Evolutionary conservation across 106 monocot species (phyloP).

Genomic region (Gastrodia elata): DNA sequence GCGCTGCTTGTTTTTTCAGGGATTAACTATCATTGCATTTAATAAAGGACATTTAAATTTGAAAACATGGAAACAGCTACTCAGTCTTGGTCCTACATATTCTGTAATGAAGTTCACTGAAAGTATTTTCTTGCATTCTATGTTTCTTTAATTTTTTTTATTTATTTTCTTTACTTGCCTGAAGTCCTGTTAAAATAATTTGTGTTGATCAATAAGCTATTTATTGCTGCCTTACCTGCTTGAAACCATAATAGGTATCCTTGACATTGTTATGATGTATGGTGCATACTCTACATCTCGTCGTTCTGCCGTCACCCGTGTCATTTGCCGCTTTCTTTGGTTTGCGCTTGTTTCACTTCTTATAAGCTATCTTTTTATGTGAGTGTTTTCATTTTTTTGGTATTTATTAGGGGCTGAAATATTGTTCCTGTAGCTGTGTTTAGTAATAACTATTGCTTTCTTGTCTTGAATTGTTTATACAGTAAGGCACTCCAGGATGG

Average conservation of each 20-base stretch:
- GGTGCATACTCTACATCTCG: conserved; percentile 90
- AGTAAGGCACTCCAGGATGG: conserved; percentile 73
- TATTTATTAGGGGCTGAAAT: neutral
- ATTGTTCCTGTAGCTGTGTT: neutral
- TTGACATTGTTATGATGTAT: conserved; percentile 95
- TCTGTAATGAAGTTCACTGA: conserved; percentile 76
- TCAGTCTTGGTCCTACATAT: conserved; percentile 91
- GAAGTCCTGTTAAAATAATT: neutral
- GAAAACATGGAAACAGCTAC: conserved; percentile 42
- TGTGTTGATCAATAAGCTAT: neutral
- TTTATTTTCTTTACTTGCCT: neutral
- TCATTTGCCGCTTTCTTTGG: conserved; percentile 74
- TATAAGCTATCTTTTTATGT: conserved; percentile 85
- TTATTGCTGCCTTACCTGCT: neutral
- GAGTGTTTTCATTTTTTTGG: conserved; percentile 17
- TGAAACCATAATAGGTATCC: conserved; percentile 38
- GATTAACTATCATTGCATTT: conserved; percentile 88
- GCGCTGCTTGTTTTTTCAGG: conserved; percentile 28
- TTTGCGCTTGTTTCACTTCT: conserved; percentile 44
- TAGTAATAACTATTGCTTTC: neutral
- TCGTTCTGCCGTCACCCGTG: conserved; percentile 61
- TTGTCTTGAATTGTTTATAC: conserved; percentile 11
- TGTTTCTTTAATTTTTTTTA: neutral
- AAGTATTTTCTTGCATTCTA: conserved; percentile 32
- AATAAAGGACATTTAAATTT: conserved; percentile 37